Evolutionary conservation across 257 asterid genomes (phyloP), one percentile per base, ranked within the genome.

Genomic region (Salvia rosmarinus): DNA sequence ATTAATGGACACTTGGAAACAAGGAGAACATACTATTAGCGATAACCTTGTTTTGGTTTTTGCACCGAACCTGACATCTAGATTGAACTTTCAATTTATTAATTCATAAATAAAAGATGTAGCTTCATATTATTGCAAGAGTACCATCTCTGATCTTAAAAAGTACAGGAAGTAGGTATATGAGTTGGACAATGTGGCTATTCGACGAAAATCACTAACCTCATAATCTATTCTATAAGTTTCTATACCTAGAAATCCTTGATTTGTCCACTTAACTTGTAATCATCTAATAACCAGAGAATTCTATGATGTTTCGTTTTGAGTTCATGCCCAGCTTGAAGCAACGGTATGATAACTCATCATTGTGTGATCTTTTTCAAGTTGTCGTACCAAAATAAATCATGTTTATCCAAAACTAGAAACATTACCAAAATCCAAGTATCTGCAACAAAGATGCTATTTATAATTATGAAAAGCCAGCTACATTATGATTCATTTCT

Each of bases 391-490:
- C 30, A 9, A 2, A 73, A 49, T 20, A 71, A 32, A 47, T 47
- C 35, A 64, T 70, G 68, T 55, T 56, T 8, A 9, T 54, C 56
- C 57, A 55, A 67, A 72, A 54, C 63, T 17, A 74, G 77, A 70
- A 79, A 74, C 74, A 42, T 56, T 71, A 64, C 23, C 20, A 43
- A 35, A 61, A 54, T 61, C 72, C 72, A 25, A 20, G 17, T 3
- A 64, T 65, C 28, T 13, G n/a, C 20, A 51, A 52, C 11, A 58
- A n/a, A 2, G 9, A 43, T 39, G 1, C 39, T 21, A 67, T 13
- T 2, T 23, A 52, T 51, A 34, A 58, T 32, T 14, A 68, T 21
- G 13, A 28, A 10, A 52, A 66, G 25, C 39, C 32, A 39, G 9
- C 14, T 6, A 23, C 66, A 57, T 51, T 40, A 32, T 40, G 32